These are phyloP conservation scores for Selaginella tamariscina DNA, from an alignment of 75 land plant species.

Conservation along the genomic window DNA sequence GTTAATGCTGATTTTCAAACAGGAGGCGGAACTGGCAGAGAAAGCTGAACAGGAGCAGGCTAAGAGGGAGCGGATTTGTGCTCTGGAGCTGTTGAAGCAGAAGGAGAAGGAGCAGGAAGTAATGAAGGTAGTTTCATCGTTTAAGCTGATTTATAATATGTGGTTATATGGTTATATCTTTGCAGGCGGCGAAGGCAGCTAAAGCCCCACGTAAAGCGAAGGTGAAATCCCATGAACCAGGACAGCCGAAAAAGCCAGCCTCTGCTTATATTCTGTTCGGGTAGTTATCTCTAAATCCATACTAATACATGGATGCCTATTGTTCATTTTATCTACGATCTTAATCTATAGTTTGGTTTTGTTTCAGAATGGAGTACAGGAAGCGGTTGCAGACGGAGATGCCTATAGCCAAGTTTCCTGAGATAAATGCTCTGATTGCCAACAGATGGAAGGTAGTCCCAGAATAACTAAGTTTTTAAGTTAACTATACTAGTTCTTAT, in stretches of 20 bases:
- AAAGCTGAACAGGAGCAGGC: conserved; percentile 49
- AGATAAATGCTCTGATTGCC: conserved; percentile 48
- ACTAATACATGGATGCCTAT: neutral
- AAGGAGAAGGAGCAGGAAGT: conserved; percentile 65
- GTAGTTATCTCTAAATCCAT: conserved; percentile 15
- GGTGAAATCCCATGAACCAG: conserved; percentile 44
- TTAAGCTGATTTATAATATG: conserved; percentile 22
- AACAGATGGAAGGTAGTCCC: conserved; percentile 69
- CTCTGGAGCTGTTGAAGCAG: conserved; percentile 66
- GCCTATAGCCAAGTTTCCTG: conserved; percentile 39
- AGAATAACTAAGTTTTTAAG: neutral
- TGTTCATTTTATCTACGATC: neutral
- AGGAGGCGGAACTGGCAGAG: conserved; percentile 37
- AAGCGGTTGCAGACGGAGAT: conserved; percentile 37
- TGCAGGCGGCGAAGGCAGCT: conserved; percentile 23
- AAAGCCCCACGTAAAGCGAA: conserved; percentile 30
- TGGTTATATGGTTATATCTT: neutral
- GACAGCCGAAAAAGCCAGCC: conserved; percentile 78
- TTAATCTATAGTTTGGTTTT: neutral
- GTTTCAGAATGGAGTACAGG: conserved; percentile 41
- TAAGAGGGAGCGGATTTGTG: conserved; percentile 59
- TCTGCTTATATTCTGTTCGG: conserved; percentile 61
- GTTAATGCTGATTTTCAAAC: neutral
- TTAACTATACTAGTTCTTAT: neutral
- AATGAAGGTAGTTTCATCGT: conserved; percentile 41